Percentiles rank a stretch among this genome's conserved stretches.
These are phyloP conservation scores for Pistacia atlantica DNA, from an alignment of 345 rosid genomes.

Conservation along the genomic window DNA sequence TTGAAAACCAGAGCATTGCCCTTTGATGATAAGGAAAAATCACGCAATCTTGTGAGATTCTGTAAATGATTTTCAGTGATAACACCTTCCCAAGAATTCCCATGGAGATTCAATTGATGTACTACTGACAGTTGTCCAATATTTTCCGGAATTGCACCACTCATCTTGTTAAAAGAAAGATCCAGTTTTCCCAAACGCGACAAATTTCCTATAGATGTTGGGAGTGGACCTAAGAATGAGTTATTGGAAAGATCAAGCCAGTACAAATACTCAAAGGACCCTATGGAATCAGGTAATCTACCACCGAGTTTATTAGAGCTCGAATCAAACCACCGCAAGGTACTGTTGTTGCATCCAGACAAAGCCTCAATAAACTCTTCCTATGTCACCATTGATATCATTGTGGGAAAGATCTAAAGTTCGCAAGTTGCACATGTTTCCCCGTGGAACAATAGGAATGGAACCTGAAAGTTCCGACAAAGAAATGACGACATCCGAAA, in stretches of 20 bases:
- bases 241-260: slow-evolving; percentile 10
- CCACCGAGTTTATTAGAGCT: slow-evolving; percentile 9
- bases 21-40: slow-evolving; percentile 10
- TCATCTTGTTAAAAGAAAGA: slow-evolving; percentile 12
- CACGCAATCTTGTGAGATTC: slow-evolving; percentile 19
- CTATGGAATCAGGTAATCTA: slow-evolving; percentile 23
- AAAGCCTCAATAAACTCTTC: not conserved
- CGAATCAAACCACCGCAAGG: not conserved
- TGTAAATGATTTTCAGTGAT: slow-evolving; percentile 13
- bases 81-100: slow-evolving; percentile 11
- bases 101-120: not conserved
- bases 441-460: not conserved
- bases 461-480: not conserved
- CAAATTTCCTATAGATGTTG: slow-evolving; percentile 25
- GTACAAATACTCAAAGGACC: slow-evolving; percentile 4
- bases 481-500: not conserved
- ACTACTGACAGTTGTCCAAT: slow-evolving; percentile 5
- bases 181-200: slow-evolving; percentile 16
- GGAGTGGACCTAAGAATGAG: slow-evolving; percentile 26
- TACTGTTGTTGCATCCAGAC: not conserved
- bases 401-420: slow-evolving; percentile 13
- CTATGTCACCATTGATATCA: not conserved
- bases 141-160: slow-evolving; percentile 1
- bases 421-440: slow-evolving; percentile 10
- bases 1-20: too few relatives aligned